These are phyloP conservation scores for Penicillium sclerotiorum DNA, from an alignment of 2,329 filamentous ascomycete genomes.

Conservation along the genomic window DNA sequence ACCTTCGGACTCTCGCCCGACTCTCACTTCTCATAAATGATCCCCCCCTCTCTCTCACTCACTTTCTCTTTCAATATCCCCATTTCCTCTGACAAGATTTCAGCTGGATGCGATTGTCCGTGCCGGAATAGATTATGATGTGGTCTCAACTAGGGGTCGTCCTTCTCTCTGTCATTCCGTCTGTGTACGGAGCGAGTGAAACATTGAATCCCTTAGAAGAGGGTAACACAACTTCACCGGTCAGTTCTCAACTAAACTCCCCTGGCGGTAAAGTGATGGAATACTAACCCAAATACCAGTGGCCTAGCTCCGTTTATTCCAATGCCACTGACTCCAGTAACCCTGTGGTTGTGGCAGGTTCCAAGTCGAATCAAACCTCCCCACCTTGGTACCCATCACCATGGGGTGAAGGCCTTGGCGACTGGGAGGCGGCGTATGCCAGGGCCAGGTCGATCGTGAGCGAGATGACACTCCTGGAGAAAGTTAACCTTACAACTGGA, in stretches of 20 bases:
- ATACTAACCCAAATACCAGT: neutral
- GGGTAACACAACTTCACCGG: neutral
- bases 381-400: conserved; percentile 11
- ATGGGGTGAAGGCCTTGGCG: conserved; percentile 8
- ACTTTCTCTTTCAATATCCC: neutral
- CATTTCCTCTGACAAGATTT: neutral
- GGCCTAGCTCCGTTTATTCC: conserved; percentile 2
- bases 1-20: no score
- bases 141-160: conserved; percentile 1
- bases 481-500: conserved; percentile 16
- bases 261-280: neutral
- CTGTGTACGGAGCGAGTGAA: neutral
- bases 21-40: neutral
- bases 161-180: neutral
- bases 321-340: conserved; percentile 2
- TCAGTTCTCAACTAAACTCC: neutral
- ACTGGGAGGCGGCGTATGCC: conserved; percentile 12
- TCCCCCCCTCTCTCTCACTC: neutral
- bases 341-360: conserved; percentile 1
- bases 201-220: conserved; percentile 1
- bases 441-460: conserved; percentile 13
- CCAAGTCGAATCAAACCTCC: conserved; percentile 2
- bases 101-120: no score
- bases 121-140: no score
- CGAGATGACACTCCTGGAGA: conserved; percentile 11